Conservation (phyloP, 495 filamentous ascomycete species). For the Aspergillus kassunensis region DNA sequence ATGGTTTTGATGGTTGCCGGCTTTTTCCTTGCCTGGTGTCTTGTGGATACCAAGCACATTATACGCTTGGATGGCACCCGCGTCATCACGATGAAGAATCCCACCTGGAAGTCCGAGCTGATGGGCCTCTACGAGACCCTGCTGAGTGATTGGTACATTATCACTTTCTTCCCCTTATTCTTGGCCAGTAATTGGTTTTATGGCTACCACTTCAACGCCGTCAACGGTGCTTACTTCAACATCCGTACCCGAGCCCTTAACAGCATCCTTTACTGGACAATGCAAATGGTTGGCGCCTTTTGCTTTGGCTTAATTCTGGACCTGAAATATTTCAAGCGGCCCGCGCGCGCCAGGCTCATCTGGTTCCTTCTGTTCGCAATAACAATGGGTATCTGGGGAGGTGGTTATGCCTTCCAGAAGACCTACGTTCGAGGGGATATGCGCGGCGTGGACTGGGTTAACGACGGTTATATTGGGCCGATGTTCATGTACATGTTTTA, state of each 20-base stretch:
- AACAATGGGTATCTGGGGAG: constrained; percentile 83
- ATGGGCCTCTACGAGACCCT: constrained; percentile 74
- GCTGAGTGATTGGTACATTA: constrained; percentile 66
- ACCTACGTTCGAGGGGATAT: constrained; percentile 51
- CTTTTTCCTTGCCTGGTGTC: constrained; percentile 63
- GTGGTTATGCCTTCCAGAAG: constrained; percentile 76
- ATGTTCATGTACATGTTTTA: constrained; percentile 95
- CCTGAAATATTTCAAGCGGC: constrained; percentile 56
- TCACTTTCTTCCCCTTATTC: constrained; percentile 86
- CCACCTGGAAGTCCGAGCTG: constrained; percentile 75
- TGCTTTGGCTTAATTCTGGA: constrained; percentile 77
- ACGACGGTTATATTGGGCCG: constrained; percentile 66
- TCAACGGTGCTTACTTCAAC: constrained; percentile 68
- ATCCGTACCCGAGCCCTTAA: constrained; percentile 81
- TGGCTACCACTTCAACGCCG: constrained; percentile 48
- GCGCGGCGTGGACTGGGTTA: constrained; percentile 58
- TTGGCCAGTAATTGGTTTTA: constrained; percentile 52
- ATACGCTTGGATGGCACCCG: constrained; percentile 77
- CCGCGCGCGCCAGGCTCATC: constrained; percentile 68
- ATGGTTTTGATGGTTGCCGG: constrained; percentile 80
- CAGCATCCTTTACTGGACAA: constrained; percentile 77
- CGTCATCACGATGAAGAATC: constrained; percentile 83
- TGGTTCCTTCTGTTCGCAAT: constrained; percentile 64
- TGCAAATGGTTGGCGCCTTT: constrained; percentile 82
- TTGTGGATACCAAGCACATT: constrained; percentile 75